Evolutionary conservation across 2,329 filamentous ascomycete species (phyloP), one percentile per base, ranked within the genome.

Genomic region (Zalaria sp.): DNA sequence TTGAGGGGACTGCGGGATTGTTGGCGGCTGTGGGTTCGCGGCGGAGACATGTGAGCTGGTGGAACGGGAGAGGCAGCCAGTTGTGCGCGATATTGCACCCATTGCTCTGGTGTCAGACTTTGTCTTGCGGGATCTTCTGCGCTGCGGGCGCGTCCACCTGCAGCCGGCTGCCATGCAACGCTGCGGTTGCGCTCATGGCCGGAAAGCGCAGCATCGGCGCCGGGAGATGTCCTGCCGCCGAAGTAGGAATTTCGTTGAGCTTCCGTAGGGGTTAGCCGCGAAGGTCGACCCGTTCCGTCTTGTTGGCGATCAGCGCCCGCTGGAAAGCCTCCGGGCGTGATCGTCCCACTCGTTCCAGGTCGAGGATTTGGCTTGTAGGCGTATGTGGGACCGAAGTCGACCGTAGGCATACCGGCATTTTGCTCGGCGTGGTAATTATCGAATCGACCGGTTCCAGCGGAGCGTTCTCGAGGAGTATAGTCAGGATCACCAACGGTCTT

Each of bases 321-420:
- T 28, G 9, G 25, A 18, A 42, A 10, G 25, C 50, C 39, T 18
- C 48, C 55, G 40, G 63, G 62, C 0, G 59, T 69, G 44, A 73
- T 57, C 3, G 71, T 71, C 36, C 71, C 71, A 38, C 68, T 71
- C 1, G 73, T 76, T 35, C 58, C 67, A n/a, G 75, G 73, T 5
- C 72, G 69, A 50, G 66, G 68, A 35, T 65, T 65, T 27, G 74
- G 71, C 46, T 65, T 66, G 43, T 86, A 81, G 45, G 82, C 80
- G 51, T 84, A 65, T 0, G 88, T 94, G 4, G 81, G 85, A 0
- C 89, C 89, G 61, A 95, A 95, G 58, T 95, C 80, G 47, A 94
- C 75, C 4, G 72, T 64, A 1, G 85, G 84, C 46, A 93, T 77
- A 43, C 76, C 70, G 25, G 73, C 67, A 28, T 53, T 54, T 25